Evolutionary conservation across 805 yeast genomes (phyloP).

Genomic region (Brettanomyces anomalus): DNA sequence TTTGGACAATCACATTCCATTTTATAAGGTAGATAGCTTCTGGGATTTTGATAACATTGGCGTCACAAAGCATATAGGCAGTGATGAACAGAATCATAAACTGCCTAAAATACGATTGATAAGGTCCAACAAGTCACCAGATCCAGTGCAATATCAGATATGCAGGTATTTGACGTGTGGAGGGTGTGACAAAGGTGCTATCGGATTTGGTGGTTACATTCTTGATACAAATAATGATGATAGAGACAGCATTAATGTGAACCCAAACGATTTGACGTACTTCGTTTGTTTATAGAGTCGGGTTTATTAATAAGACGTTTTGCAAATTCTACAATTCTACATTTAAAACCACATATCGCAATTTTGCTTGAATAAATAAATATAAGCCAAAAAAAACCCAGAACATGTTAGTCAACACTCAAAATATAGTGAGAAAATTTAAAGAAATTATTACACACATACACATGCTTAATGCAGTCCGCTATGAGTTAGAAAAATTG

Average conservation of each 20-base stretch:
- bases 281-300: constrained; percentile 5
- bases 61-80: constrained; percentile 37
- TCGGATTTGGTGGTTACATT: constrained; percentile 53
- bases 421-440: not conserved
- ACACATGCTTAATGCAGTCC: not conserved
- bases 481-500: not conserved
- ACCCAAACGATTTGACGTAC: constrained; percentile 11
- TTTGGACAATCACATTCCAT: constrained; percentile 1
- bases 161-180: constrained; percentile 57
- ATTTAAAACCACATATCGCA: no score
- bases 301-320: no score
- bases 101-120: constrained; percentile 3
- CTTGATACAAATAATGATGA: constrained; percentile 7
- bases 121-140: constrained; percentile 12
- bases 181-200: constrained; percentile 71
- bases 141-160: constrained; percentile 23
- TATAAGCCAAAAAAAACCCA: not conserved
- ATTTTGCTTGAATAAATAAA: not conserved
- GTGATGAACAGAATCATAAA: constrained; percentile 2
- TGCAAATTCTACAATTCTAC: no score
- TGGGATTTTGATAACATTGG: constrained; percentile 81
- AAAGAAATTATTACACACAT: constrained; percentile 3
- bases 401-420: not conserved
- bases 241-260: constrained; percentile 8
- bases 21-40: constrained; percentile 43